These are phyloP conservation scores for Chrysoporthe cubensis DNA, from an alignment of 2,329 filamentous ascomycete species.

Conservation along the genomic window DNA sequence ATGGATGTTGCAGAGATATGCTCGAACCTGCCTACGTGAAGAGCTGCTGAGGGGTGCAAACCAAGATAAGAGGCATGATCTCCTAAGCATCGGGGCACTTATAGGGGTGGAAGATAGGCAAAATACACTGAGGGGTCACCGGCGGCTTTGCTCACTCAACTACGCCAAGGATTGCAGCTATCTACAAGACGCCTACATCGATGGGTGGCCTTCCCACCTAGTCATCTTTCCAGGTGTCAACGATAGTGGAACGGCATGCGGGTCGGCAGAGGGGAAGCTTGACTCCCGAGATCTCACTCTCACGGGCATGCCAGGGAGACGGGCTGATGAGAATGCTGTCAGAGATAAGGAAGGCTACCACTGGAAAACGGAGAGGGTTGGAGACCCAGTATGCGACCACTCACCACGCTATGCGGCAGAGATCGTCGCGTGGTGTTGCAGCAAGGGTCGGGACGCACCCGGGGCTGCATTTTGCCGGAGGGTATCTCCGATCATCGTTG, in stretches of 20 bases:
- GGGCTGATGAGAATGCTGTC: background rate
- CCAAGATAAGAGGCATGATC: background rate
- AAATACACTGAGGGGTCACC: background rate
- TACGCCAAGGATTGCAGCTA: background rate
- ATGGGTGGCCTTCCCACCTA: background rate
- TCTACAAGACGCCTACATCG: background rate
- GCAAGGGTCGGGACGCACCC: background rate
- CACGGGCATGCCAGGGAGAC: background rate
- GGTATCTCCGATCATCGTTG: background rate
- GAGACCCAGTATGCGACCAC: background rate
- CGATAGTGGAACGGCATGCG: background rate
- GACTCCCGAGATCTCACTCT: background rate
- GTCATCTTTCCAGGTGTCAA: background rate
- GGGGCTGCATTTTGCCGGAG: conserved; percentile 4
- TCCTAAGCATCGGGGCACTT: background rate
- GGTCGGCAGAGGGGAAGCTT: background rate
- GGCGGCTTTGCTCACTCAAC: background rate
- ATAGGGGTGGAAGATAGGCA: background rate
- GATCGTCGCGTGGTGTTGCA: conserved; percentile 1
- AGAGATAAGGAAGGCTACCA: background rate
- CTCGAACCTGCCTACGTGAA: too few species aligned
- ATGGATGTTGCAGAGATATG: background rate
- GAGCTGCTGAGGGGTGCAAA: background rate
- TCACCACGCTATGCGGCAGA: background rate
- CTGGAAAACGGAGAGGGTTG: background rate